phyloP scores from a whole-genome alignment of 208 protist species.

The Trypanosoma lewisi region DNA sequence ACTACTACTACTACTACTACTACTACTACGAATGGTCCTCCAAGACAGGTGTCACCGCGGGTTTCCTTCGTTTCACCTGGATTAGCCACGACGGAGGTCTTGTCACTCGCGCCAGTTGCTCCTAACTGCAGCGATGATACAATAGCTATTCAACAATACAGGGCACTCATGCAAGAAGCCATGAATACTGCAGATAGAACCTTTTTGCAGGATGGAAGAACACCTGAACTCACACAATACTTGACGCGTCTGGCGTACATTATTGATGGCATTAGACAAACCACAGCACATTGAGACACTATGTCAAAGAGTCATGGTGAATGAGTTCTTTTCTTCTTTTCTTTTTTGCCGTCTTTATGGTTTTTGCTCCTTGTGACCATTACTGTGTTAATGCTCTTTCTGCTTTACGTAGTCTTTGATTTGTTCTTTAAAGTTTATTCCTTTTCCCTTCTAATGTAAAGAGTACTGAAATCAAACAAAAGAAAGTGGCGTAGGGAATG shows the following conservation, averaged over 20 bases:
- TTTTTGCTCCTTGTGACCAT: not conserved
- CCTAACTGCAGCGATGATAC: slow-evolving; percentile 37
- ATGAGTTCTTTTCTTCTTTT: slow-evolving; percentile 13
- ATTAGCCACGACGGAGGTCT: not conserved
- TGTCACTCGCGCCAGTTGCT: slow-evolving; percentile 51
- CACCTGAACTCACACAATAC: slow-evolving; percentile 67
- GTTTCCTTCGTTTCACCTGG: not conserved
- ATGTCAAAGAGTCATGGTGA: not conserved
- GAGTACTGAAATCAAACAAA: no score
- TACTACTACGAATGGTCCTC: not conserved
- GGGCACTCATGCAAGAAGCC: slow-evolving; percentile 73
- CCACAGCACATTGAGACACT: slow-evolving; percentile 24
- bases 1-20: no score
- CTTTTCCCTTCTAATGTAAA: not conserved
- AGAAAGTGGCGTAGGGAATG: no score
- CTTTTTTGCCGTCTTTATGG: not conserved
- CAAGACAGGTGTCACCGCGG: not conserved
- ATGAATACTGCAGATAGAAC: slow-evolving; percentile 75
- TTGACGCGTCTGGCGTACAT: slow-evolving; percentile 57
- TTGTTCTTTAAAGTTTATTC: not conserved
- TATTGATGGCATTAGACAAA: slow-evolving; percentile 71
- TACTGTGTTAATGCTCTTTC: not conserved
- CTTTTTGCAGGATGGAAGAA: slow-evolving; percentile 70
- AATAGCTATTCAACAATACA: slow-evolving; percentile 73
- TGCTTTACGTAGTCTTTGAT: not conserved